These are phyloP conservation scores for Cordyceps cateniannulata DNA, from an alignment of 2,329 filamentous ascomycete genomes.

Conservation along the genomic window DNA sequence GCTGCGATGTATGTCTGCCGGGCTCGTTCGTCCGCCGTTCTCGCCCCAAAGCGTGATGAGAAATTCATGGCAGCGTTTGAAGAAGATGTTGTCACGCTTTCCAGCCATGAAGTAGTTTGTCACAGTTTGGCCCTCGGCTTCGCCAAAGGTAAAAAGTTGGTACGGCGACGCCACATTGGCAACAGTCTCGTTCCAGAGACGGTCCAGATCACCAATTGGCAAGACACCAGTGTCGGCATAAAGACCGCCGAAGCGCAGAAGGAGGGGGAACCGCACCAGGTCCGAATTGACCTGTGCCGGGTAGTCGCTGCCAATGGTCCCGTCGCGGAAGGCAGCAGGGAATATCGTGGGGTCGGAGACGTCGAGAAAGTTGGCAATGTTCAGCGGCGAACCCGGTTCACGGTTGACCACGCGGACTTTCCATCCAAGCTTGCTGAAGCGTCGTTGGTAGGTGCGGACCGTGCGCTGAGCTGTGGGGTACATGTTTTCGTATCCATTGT, in stretches of 20 bases:
- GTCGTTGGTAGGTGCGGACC: conserved; percentile 46
- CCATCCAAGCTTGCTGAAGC: conserved; percentile 47
- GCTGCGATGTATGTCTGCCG: conserved; percentile 43
- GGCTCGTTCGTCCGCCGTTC: conserved; percentile 36
- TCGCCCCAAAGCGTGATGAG: conserved; percentile 45
- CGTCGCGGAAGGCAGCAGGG: conserved; percentile 43
- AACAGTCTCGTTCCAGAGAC: conserved; percentile 44
- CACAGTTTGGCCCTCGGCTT: conserved; percentile 28
- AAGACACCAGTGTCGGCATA: conserved; percentile 52
- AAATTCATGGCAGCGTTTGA: conserved; percentile 40
- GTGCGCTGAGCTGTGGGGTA: conserved; percentile 47
- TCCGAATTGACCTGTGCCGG: conserved; percentile 50
- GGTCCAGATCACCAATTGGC: conserved; percentile 50
- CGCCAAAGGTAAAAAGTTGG: conserved; percentile 39
- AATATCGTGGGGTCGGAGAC: conserved; percentile 35
- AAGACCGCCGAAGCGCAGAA: conserved; percentile 51
- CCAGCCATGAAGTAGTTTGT: conserved; percentile 44
- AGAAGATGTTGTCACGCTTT: conserved; percentile 36
- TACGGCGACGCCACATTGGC: conserved; percentile 37
- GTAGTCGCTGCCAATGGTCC: conserved; percentile 42
- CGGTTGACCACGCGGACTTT: conserved; percentile 44
- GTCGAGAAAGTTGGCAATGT: conserved; percentile 44
- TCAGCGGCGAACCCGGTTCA: conserved; percentile 34
- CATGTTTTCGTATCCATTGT: conserved; percentile 41
- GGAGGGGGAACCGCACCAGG: conserved; percentile 49